Evolutionary conservation across 345 rosid genomes (phyloP).

Genomic region (Rhodomyrtus tomentosa): DNA sequence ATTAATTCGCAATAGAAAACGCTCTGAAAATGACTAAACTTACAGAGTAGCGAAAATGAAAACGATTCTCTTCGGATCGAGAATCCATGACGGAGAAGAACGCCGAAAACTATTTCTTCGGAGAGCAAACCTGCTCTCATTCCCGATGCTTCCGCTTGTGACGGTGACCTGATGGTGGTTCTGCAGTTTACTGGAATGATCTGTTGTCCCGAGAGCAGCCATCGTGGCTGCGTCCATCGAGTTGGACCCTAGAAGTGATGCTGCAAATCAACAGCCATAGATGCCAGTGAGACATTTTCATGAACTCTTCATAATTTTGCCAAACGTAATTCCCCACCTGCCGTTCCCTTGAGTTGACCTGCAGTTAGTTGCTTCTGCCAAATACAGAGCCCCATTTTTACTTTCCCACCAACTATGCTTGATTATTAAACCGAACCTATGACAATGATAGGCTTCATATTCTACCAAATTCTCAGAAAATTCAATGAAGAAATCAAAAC

Average conservation of each 20-base stretch:
- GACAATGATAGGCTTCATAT: not conserved
- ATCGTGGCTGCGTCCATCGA: not conserved
- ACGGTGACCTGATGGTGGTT: slow-evolving; percentile 76
- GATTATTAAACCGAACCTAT: not conserved
- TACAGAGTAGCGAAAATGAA: slow-evolving; percentile 84
- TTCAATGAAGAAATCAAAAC: not conserved
- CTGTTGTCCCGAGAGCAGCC: slow-evolving; percentile 14
- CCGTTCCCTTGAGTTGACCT: not conserved
- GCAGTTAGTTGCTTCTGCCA: not conserved
- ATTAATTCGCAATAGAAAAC: not conserved
- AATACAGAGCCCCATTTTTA: not conserved
- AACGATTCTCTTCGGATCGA: slow-evolving; percentile 85
- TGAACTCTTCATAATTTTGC: not conserved
- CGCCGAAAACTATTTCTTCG: slow-evolving; percentile 73
- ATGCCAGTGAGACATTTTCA: not conserved
- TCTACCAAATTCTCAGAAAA: not conserved
- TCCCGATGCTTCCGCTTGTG: slow-evolving; percentile 26
- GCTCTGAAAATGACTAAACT: slow-evolving; percentile 6
- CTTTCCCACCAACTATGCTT: not conserved
- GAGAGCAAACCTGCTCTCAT: slow-evolving; percentile 28
- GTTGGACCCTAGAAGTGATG: not conserved
- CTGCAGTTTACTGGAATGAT: slow-evolving; percentile 24
- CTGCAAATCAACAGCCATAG: not conserved
- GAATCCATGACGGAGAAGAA: slow-evolving; percentile 36
- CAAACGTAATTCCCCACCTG: not conserved